Conservation (phyloP, 768 basidiomycete genomes). For the Boletus eberwhitei region DNA sequence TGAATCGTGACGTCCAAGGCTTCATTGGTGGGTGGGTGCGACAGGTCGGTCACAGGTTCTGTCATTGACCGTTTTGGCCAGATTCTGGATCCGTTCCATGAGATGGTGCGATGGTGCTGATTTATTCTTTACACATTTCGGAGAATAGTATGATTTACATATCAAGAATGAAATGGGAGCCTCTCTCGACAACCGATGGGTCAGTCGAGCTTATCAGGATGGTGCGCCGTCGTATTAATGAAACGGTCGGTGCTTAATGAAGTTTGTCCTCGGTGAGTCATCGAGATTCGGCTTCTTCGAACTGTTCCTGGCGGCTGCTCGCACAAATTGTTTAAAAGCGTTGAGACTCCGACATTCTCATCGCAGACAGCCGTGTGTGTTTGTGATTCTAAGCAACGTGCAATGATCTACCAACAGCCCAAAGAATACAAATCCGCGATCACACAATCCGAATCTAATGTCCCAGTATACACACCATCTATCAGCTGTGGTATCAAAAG, state of each 20-base stretch:
- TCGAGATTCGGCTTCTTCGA: slow-evolving; percentile 5
- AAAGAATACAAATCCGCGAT: slow-evolving; percentile 25
- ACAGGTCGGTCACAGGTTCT: slow-evolving; percentile 1
- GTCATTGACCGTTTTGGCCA: neutral
- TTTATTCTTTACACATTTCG: neutral
- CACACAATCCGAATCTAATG: slow-evolving; percentile 12
- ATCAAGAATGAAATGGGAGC: neutral
- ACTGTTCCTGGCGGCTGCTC: slow-evolving; percentile 1
- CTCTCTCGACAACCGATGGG: slow-evolving; percentile 11
- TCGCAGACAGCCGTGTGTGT: slow-evolving; percentile 6
- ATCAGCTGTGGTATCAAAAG: slow-evolving; percentile 22
- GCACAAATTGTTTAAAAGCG: slow-evolving; percentile 16
- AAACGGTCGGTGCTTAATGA: neutral
- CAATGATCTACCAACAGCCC: slow-evolving; percentile 15
- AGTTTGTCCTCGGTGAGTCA: slow-evolving; percentile 17
- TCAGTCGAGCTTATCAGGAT: neutral
- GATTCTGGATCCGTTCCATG: neutral
- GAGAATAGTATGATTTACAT: slow-evolving; percentile 1
- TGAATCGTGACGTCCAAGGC: slow-evolving; percentile 6
- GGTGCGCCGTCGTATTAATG: slow-evolving; percentile 2
- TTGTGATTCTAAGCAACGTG: slow-evolving; percentile 9
- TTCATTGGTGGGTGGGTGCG: slow-evolving; percentile 1
- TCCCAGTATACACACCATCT: slow-evolving; percentile 21
- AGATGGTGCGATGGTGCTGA: neutral
- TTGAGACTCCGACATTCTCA: slow-evolving; percentile 14